Evolutionary conservation across 2,329 filamentous ascomycete genomes (phyloP), one percentile per base, ranked within the genome.

Genomic region (Gaeumannomyces tritici): DNA sequence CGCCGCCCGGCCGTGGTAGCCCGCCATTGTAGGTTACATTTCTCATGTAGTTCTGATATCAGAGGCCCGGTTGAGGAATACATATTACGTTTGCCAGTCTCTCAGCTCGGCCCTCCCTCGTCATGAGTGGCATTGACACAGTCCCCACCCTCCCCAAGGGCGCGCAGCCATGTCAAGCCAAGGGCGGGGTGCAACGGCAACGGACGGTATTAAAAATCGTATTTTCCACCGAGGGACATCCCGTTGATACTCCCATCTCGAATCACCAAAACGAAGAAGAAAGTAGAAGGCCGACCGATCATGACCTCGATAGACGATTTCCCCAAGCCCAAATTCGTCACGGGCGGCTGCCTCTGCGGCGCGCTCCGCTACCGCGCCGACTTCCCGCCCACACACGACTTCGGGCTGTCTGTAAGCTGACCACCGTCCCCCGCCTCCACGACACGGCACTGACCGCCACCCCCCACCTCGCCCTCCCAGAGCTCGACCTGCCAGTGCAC

Each of bases 401-500:
- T 81, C 64, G 12, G 15, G 29, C 64, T 80, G 78, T 73, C 74
- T 63, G 69, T 76, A 69, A 60, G 67, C 62, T 33, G 12, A 58
- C 5, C 62, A n/a, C 35, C 54, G 21, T 61, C 57, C n/a, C n/a
- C n/a, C n/a, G n/a, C n/a, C n/a, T n/a, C n/a, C n/a, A n/a, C n/a
- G n/a, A n/a, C n/a, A n/a, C n/a, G n/a, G n/a, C n/a, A n/a, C n/a
- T n/a, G n/a, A n/a, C n/a, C n/a, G n/a, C n/a, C n/a, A n/a, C n/a
- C n/a, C n/a, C n/a, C n/a, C n/a, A n/a, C n/a, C n/a, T n/a, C n/a
- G n/a, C n/a, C n/a, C n/a, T n/a, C 24, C 35, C 65, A 80, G 78
- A 73, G 74, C 64, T 69, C 71, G 57, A 81, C 77, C 8, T 85
- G 81, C 68, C 80, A 84, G 66, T 84, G 82, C 72, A 79, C 78